phyloP scores from a whole-genome alignment of 768 basidiomycete species.

The Xerocomellus amylosporus region DNA sequence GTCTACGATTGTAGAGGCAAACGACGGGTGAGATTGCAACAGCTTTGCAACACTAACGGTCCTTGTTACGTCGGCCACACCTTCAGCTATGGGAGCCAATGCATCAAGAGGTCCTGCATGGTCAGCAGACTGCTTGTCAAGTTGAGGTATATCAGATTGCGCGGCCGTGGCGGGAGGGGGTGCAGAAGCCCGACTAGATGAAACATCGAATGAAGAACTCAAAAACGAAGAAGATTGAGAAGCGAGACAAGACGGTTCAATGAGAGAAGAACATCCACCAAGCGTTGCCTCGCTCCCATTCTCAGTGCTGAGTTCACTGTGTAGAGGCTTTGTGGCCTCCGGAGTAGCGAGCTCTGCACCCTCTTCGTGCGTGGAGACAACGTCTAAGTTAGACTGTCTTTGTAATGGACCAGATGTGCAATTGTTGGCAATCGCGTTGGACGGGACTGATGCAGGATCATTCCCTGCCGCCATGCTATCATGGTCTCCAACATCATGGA shows the following conservation, averaged over 20 bases:
- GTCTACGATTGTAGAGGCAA: constrained; percentile 52
- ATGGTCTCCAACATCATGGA: constrained; percentile 17
- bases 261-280: constrained; percentile 22
- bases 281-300: constrained; percentile 16
- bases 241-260: constrained; percentile 32
- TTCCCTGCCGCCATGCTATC: constrained; percentile 17
- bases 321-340: constrained; percentile 22
- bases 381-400: constrained; percentile 22
- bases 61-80: neutral
- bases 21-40: constrained; percentile 43
- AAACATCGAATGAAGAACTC: constrained; percentile 42
- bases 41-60: constrained; percentile 27
- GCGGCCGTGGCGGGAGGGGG: constrained; percentile 21
- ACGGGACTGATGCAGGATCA: constrained; percentile 29
- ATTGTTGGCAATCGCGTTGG: constrained; percentile 17
- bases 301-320: constrained; percentile 15
- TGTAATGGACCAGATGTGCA: constrained; percentile 11
- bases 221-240: constrained; percentile 32
- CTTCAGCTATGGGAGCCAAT: constrained; percentile 34
- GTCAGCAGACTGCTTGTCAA: constrained; percentile 46
- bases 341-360: constrained; percentile 14
- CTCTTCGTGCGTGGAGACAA: constrained; percentile 21
- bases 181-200: constrained; percentile 43
- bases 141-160: constrained; percentile 41
- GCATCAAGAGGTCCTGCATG: constrained; percentile 43